Percentiles rank a stretch among this genome's conserved stretches.
These are phyloP conservation scores for Solanum hybrid DNA, from an alignment of 305 asterid species.

Conservation along the genomic window DNA sequence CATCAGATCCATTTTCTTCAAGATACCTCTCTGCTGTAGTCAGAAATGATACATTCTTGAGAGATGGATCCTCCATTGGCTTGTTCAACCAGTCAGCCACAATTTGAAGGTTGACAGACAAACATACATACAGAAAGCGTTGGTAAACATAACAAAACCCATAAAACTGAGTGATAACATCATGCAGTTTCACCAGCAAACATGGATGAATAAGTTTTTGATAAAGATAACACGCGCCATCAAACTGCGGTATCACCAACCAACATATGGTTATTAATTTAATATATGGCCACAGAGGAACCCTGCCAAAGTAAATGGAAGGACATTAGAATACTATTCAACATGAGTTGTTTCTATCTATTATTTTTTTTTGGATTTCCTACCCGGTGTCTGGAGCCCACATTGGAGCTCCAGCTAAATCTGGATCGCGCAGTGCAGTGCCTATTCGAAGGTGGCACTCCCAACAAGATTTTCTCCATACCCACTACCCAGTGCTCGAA, in stretches of 20 bases:
- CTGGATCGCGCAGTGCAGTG: no score
- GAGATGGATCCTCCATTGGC: slow-evolving; percentile 12
- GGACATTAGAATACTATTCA: background rate
- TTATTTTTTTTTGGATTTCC: no score
- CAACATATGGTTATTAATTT: slow-evolving; percentile 22
- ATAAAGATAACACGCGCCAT: slow-evolving; percentile 29
- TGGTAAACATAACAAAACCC: background rate
- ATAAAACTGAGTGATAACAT: slow-evolving; percentile 1
- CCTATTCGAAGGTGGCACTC: no score
- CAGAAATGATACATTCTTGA: background rate
- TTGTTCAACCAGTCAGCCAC: slow-evolving; percentile 2
- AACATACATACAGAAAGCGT: background rate
- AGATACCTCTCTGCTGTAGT: slow-evolving; percentile 20
- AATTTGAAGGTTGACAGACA: slow-evolving; percentile 14
- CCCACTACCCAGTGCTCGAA: no score
- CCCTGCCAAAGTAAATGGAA: slow-evolving; percentile 24
- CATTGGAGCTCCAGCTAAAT: no score
- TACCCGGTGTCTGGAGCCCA: no score
- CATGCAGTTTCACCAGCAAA: slow-evolving; percentile 8
- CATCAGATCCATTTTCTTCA: slow-evolving; percentile 25
- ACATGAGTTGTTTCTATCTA: background rate
- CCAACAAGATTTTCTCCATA: no score
- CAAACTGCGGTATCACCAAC: slow-evolving; percentile 31
- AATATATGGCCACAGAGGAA: slow-evolving; percentile 37
- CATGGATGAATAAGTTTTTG: slow-evolving; percentile 17